Percentiles rank a stretch among this genome's conserved stretches.
phyloP scores from a whole-genome alignment of 129 eudicot species.

The Flaveria bidentis region DNA sequence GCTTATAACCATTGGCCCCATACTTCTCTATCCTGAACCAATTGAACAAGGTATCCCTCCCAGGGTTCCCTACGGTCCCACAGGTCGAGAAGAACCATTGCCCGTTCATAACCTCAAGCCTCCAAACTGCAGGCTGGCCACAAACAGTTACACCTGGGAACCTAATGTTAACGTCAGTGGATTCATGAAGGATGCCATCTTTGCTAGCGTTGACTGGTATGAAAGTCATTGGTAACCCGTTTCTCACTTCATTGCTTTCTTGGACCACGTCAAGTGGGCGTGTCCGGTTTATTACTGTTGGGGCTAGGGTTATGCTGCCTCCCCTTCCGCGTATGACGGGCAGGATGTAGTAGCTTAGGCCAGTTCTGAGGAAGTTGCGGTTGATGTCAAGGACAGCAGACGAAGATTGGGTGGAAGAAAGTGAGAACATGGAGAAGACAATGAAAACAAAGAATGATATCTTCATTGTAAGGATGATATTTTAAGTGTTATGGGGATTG shows the following conservation, averaged over 20 bases:
- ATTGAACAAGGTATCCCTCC: constrained; percentile 35
- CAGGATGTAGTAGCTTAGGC: constrained; percentile 48
- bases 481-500: background rate
- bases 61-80: constrained; percentile 49
- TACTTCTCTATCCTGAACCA: constrained; percentile 58
- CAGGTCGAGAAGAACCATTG: constrained; percentile 24
- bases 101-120: constrained; percentile 27
- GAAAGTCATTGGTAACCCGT: constrained; percentile 39
- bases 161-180: constrained; percentile 46
- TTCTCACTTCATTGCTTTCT: constrained; percentile 27
- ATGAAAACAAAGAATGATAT: constrained; percentile 16
- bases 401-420: constrained; percentile 17
- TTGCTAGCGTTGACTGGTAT: constrained; percentile 38
- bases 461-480: constrained; percentile 10
- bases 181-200: constrained; percentile 36
- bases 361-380: constrained; percentile 34
- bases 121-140: constrained; percentile 42
- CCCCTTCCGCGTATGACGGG: constrained; percentile 55
- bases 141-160: constrained; percentile 32
- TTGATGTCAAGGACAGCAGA: constrained; percentile 48
- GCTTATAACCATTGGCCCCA: constrained; percentile 34
- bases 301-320: constrained; percentile 48
- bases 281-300: constrained; percentile 21
- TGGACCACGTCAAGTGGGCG: constrained; percentile 50
- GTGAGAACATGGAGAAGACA: constrained; percentile 27